These are phyloP conservation scores for Cercospora sp. DNA, from an alignment of 2,329 filamentous ascomycete species.

Conservation along the genomic window DNA sequence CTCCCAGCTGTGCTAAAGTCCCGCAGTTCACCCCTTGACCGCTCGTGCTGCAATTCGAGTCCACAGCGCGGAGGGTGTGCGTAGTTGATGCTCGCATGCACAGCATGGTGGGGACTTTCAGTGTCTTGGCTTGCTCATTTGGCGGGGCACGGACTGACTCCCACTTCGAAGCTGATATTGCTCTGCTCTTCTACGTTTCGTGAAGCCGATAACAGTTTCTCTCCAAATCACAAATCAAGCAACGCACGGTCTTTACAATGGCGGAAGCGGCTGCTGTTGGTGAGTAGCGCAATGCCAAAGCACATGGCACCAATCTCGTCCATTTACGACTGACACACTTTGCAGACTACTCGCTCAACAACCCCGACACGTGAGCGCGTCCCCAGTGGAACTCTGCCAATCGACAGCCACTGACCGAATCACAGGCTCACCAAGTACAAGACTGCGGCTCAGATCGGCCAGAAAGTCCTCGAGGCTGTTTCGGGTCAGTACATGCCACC, in stretches of 20 bases:
- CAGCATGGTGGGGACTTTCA: conserved; percentile 3
- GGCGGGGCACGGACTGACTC: conserved; percentile 5
- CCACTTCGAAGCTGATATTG: conserved; percentile 8
- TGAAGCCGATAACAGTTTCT: background rate
- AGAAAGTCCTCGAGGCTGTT: conserved; percentile 91
- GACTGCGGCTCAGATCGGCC: conserved; percentile 89
- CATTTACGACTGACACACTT: conserved; percentile 15
- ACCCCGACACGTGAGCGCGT: conserved; percentile 41
- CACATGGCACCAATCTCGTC: background rate
- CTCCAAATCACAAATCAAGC: background rate
- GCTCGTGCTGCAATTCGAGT: conserved; percentile 3
- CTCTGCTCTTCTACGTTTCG: conserved; percentile 7
- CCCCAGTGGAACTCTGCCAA: background rate
- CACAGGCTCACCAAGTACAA: conserved; percentile 99
- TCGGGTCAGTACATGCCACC: conserved; percentile 49
- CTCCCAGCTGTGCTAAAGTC: background rate
- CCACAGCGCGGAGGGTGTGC: background rate
- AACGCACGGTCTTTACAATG: conserved; percentile 27
- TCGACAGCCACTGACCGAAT: conserved; percentile 84
- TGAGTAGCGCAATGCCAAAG: conserved; percentile 19
- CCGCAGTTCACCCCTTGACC: conserved; percentile 13
- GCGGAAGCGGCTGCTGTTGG: conserved; percentile 33
- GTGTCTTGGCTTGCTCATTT: conserved; percentile 3
- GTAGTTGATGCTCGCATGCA: background rate
- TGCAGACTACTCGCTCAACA: conserved; percentile 41